A percentile compares a stretch with the other conserved stretches of the same genome.
phyloP scores from a whole-genome alignment of 2,329 filamentous ascomycete species.

The Waltergamsia citrina region DNA sequence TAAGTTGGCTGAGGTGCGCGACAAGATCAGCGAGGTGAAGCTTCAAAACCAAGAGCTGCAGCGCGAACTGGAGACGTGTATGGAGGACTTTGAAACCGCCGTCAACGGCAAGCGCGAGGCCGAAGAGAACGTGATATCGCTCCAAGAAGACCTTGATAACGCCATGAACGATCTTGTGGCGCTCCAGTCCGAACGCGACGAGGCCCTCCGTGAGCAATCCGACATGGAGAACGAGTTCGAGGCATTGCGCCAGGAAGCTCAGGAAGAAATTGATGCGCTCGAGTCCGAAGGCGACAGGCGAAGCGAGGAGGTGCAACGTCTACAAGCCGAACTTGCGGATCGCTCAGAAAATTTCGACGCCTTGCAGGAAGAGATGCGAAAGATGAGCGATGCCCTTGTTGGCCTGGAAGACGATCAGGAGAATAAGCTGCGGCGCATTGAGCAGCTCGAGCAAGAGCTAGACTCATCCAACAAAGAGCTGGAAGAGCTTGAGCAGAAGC shows the following conservation, averaged over 20 bases:
- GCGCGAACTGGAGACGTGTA: constrained; percentile 68
- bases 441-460: constrained; percentile 75
- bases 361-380: constrained; percentile 89
- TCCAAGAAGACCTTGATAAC: constrained; percentile 75
- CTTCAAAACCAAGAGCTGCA: constrained; percentile 85
- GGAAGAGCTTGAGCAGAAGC: constrained; percentile 73
- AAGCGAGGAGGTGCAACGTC: constrained; percentile 57
- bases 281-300: constrained; percentile 67
- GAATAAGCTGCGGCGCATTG: constrained; percentile 67
- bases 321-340: constrained; percentile 64
- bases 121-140: constrained; percentile 46
- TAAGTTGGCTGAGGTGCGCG: constrained; percentile 72
- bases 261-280: constrained; percentile 56
- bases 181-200: constrained; percentile 76
- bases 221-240: constrained; percentile 53
- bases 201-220: constrained; percentile 60
- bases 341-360: constrained; percentile 81
- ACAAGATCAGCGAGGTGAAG: constrained; percentile 78
- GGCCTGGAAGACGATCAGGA: constrained; percentile 84
- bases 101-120: constrained; percentile 53
- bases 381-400: constrained; percentile 78
- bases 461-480: constrained; percentile 79
- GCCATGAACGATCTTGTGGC: constrained; percentile 71
- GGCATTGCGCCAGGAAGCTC: constrained; percentile 50
- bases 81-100: constrained; percentile 69